Base-by-base conservation (phyloP, 1,284 basidiomycete genomes). In the Microbotryum silenes-acaulis region DNA sequence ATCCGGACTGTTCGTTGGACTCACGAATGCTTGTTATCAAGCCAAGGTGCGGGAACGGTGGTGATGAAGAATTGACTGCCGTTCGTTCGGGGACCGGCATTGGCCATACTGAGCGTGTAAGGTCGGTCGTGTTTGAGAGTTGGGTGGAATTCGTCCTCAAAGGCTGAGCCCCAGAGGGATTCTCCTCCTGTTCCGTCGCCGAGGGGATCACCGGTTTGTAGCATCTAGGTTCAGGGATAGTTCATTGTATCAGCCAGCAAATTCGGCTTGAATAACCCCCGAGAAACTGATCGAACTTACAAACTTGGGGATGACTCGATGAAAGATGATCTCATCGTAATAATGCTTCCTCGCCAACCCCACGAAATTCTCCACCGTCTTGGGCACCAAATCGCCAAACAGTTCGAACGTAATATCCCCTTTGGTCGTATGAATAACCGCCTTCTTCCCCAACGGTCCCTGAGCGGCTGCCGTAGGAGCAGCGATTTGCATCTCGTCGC, bases 91-190 rank as follows among this genome's bases (percentile, higher is more conserved):
- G 91, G 86, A 1, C 96, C 94, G 3, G 91, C 89, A 66, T 99
- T 99, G n/a, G 96, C 96, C 92, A 97, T 97, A 72, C 90, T 92
- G 54, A 98, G 81, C n/a, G 89, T 96, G 74, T 97, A 97, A 1
- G 94, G 93, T 62, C 91, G 80, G 75, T 97, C 91, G 75, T 97
- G 94, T 75, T 85, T 87, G 60, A 96, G 78, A 59, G 88, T 86
- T 66, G 90, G 86, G 53, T 67, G 61, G 74, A 98, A 92, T 77
- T 98, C 94, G 75, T 98, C 96, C 74, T 96, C 94, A 72, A 98
- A 98, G 57, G 91, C 88, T 55, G 80, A 79, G 3, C 88, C 93
- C 94, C 94, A 98, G 65, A 97, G 90, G 20, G 88, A 91, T 62
- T 84, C 86, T 25, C 96, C 96, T n/a, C 96, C 96, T 0, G 93